Conservation (phyloP, 1,139 yeast species). For the Geotrichum carabidarum region DNA sequence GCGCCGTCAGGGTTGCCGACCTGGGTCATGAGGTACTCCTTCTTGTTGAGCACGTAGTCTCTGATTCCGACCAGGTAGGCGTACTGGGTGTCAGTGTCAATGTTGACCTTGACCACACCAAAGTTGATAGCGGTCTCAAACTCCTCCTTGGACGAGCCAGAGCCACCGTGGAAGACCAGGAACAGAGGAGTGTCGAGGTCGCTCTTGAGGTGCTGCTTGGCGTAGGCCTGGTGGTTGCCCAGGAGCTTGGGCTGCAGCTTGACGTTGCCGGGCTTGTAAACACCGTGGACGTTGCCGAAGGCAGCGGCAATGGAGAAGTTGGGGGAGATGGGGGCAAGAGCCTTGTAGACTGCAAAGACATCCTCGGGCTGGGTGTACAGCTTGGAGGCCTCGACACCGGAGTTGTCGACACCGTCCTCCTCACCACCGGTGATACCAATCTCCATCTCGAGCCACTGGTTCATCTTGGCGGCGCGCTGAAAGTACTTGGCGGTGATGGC, state of each 20-base stretch:
- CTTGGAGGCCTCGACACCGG: slow-evolving; percentile 77
- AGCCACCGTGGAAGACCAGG: slow-evolving; percentile 99
- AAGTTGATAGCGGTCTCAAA: slow-evolving; percentile 82
- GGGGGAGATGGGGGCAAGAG: slow-evolving; percentile 86
- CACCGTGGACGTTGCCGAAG: slow-evolving; percentile 99
- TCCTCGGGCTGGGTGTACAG: slow-evolving; percentile 96
- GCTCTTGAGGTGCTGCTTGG: slow-evolving; percentile 56
- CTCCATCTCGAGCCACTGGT: slow-evolving; percentile 99
- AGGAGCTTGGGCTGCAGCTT: slow-evolving; percentile 86
- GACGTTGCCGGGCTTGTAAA: slow-evolving; percentile 98
- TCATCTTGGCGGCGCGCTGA: slow-evolving; percentile 86
- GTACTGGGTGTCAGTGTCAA: slow-evolving; percentile 98
- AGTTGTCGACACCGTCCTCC: slow-evolving; percentile 99
- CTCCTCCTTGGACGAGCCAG: slow-evolving; percentile 92
- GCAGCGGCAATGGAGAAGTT: slow-evolving; percentile 99
- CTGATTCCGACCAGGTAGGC: slow-evolving; percentile 96
- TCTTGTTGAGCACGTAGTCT: slow-evolving; percentile 91
- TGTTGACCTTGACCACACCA: slow-evolving; percentile 98
- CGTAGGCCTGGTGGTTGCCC: slow-evolving; percentile 90
- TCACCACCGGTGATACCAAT: slow-evolving; percentile 99
- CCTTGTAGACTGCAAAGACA: slow-evolving; percentile 85
- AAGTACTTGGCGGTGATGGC: slow-evolving; percentile 92
- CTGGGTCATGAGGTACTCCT: slow-evolving; percentile 81
- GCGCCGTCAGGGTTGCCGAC: slow-evolving; percentile 99
- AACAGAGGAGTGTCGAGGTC: slow-evolving; percentile 69